These are phyloP conservation scores for Ustilago hordei DNA, from an alignment of 1,284 basidiomycete genomes.

Conservation along the genomic window DNA sequence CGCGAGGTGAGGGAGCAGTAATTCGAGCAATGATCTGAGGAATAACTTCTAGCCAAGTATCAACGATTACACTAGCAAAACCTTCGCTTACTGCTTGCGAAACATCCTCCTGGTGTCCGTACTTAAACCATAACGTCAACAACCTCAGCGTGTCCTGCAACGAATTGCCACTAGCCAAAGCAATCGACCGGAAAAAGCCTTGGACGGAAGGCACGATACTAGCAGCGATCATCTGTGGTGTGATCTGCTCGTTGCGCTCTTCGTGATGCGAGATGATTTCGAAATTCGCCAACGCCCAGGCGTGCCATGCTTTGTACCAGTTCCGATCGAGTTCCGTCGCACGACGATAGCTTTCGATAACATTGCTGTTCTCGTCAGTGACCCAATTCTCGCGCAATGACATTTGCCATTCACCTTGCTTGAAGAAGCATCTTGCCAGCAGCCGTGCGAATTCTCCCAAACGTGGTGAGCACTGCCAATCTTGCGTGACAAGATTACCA, in stretches of 20 bases:
- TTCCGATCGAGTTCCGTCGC: slow-evolving; percentile 91
- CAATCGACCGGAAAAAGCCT: slow-evolving; percentile 94
- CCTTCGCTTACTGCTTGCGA: slow-evolving; percentile 89
- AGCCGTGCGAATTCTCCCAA: slow-evolving; percentile 83
- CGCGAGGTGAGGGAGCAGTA: slow-evolving; percentile 89
- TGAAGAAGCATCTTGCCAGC: slow-evolving; percentile 96
- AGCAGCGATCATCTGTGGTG: slow-evolving; percentile 79
- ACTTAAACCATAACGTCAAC: slow-evolving; percentile 98
- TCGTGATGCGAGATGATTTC: slow-evolving; percentile 79
- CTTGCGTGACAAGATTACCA: slow-evolving; percentile 56
- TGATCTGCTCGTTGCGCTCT: slow-evolving; percentile 76
- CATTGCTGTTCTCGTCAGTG: slow-evolving; percentile 64
- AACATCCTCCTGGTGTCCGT: slow-evolving; percentile 90
- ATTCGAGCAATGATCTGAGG: slow-evolving; percentile 99
- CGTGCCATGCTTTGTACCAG: slow-evolving; percentile 99
- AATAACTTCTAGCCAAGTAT: slow-evolving; percentile 98
- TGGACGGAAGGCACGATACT: slow-evolving; percentile 96
- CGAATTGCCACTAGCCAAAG: slow-evolving; percentile 85
- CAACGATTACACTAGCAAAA: slow-evolving; percentile 89
- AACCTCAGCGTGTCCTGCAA: slow-evolving; percentile 94
- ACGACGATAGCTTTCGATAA: slow-evolving; percentile 80
- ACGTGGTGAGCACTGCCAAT: slow-evolving; percentile 63
- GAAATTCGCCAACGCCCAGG: slow-evolving; percentile 96
- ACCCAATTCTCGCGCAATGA: slow-evolving; percentile 83
- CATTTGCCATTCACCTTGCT: slow-evolving; percentile 93